These are phyloP conservation scores for Rehmannia glutinosa DNA, from an alignment of 257 asterid genomes.

Conservation along the genomic window DNA sequence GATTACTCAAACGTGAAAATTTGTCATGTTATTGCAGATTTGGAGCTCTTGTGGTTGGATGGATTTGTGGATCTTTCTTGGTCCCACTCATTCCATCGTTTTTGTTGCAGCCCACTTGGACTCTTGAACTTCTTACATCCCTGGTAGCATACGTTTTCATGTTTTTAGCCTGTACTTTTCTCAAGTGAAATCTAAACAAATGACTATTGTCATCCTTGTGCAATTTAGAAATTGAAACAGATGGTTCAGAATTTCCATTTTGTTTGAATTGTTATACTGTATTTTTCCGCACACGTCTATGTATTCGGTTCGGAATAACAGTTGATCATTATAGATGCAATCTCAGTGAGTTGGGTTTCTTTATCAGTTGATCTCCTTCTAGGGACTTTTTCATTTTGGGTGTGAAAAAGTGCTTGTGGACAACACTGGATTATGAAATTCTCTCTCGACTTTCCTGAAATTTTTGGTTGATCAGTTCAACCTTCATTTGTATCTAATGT, in stretches of 20 bases:
- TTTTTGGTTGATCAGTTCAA: neutral
- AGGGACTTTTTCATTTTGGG: neutral
- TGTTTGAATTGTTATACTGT: neutral
- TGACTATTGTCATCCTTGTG: neutral
- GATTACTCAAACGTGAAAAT: neutral
- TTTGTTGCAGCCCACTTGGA: conserved; percentile 84
- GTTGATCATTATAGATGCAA: neutral
- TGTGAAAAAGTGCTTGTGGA: neutral
- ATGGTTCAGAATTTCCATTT: conserved; percentile 4
- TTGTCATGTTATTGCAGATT: conserved; percentile 44
- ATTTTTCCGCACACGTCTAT: neutral
- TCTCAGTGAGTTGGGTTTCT: neutral
- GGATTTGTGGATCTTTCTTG: conserved; percentile 75
- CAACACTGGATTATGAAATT: neutral
- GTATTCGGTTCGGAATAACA: neutral
- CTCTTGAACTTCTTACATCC: conserved; percentile 85
- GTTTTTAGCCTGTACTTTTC: conserved; percentile 84
- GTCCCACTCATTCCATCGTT: conserved; percentile 68
- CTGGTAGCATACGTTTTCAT: conserved; percentile 65
- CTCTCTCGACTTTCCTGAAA: neutral
- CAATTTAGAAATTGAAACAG: neutral
- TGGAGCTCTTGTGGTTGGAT: conserved; percentile 79
- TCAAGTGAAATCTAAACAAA: conserved; percentile 45
- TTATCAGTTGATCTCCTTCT: neutral
- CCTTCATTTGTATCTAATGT: neutral